Percentiles rank a stretch among this genome's conserved stretches.
Conservation (phyloP, 176 grass and related monocot species). For the Phragmites australis region DNA sequence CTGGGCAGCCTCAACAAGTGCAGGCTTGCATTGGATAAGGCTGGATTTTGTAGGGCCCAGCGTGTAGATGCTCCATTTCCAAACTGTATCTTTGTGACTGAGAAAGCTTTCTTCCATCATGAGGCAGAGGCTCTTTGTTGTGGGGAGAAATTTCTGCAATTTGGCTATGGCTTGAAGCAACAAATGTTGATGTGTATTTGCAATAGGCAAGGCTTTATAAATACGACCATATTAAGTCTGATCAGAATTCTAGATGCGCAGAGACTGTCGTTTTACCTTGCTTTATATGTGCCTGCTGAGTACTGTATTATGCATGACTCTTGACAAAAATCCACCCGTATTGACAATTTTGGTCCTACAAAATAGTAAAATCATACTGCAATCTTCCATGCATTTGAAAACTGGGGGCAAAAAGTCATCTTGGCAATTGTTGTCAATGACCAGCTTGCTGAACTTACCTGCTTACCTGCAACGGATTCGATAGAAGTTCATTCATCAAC, state of each 20-base stretch:
- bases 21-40: constrained; percentile 7
- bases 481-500: neutral
- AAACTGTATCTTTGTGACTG: neutral
- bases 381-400: neutral
- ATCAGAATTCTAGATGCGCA: neutral
- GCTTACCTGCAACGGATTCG: constrained; percentile 5
- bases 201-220: neutral
- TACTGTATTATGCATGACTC: neutral
- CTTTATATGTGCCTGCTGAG: neutral
- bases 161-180: neutral
- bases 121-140: neutral
- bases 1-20: neutral
- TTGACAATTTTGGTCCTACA: neutral
- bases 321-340: neutral
- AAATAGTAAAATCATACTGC: neutral
- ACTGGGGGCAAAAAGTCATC: no score
- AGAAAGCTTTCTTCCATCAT: neutral
- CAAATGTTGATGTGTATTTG: neutral
- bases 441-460: neutral
- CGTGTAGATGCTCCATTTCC: neutral
- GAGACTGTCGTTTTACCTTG: neutral
- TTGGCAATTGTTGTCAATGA: neutral
- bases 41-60: constrained; percentile 2
- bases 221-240: neutral
- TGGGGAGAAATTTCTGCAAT: neutral